These are phyloP conservation scores for Pyrus pyrifolia DNA, from an alignment of 306 rosid species.

Conservation along the genomic window DNA sequence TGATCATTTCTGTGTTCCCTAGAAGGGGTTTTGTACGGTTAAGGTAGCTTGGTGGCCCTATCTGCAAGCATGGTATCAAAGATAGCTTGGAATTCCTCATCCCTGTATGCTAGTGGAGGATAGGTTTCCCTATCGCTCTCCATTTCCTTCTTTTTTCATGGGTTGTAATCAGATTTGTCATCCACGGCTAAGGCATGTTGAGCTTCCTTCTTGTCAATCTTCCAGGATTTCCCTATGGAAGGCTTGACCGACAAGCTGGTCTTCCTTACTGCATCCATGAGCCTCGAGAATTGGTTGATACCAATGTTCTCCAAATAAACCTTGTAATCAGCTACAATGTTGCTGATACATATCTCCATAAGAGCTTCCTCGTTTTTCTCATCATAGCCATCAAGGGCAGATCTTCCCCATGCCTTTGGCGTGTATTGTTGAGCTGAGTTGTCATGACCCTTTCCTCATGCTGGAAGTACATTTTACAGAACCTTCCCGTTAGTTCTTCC, in stretches of 20 bases:
- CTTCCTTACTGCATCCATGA: not conserved
- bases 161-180: not conserved
- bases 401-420: too few species aligned
- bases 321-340: not conserved
- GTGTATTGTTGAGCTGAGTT: too few species aligned
- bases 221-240: not conserved
- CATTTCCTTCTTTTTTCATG: not conserved
- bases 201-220: not conserved
- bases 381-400: not conserved
- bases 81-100: not conserved
- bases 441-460: too few species aligned
- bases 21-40: too few species aligned
- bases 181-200: not conserved
- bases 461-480: too few species aligned
- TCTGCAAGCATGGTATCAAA: too few species aligned
- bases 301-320: not conserved
- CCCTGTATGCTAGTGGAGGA: fast-evolving
- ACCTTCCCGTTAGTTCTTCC: too few species aligned
- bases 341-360: not conserved
- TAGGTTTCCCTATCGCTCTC: not conserved
- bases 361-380: not conserved
- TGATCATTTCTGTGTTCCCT: too few species aligned
- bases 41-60: too few species aligned
- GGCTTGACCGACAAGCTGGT: not conserved
- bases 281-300: not conserved